Conservation (phyloP, 108 stramenopile genomes). For the Schizochytrium sp. region DNA sequence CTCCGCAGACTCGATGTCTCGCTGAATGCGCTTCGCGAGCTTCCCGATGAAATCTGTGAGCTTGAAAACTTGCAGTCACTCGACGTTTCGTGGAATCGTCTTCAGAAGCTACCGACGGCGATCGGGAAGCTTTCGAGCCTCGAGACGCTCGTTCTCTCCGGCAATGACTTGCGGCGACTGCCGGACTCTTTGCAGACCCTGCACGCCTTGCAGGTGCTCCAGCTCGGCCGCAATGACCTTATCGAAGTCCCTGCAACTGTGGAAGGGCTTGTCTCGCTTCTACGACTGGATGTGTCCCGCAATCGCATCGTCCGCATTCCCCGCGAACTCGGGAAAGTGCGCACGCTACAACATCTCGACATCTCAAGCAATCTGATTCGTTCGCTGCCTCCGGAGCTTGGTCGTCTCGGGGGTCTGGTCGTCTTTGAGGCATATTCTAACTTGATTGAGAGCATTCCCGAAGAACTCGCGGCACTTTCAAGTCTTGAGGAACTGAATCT, state of each 20-base stretch:
- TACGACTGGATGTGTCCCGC: constrained; percentile 9
- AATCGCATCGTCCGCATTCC: background rate
- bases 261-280: background rate
- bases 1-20: background rate
- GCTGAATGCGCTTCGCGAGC: constrained; percentile 4
- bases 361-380: background rate
- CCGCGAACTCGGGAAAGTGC: background rate
- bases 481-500: background rate
- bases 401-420: background rate
- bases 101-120: background rate
- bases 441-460: background rate
- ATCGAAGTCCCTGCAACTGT: background rate
- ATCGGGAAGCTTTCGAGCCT: background rate
- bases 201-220: background rate
- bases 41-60: background rate
- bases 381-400: background rate
- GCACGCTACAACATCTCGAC: background rate
- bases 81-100: background rate
- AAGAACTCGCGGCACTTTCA: background rate
- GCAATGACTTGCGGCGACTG: background rate
- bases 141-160: background rate
- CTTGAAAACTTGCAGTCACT: background rate
- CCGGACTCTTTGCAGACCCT: background rate
- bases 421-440: background rate
- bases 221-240: background rate